Evolutionary conservation across 2,329 filamentous ascomycete species (phyloP), one percentile per base, ranked within the genome.

Genomic region (Alternaria panax): DNA sequence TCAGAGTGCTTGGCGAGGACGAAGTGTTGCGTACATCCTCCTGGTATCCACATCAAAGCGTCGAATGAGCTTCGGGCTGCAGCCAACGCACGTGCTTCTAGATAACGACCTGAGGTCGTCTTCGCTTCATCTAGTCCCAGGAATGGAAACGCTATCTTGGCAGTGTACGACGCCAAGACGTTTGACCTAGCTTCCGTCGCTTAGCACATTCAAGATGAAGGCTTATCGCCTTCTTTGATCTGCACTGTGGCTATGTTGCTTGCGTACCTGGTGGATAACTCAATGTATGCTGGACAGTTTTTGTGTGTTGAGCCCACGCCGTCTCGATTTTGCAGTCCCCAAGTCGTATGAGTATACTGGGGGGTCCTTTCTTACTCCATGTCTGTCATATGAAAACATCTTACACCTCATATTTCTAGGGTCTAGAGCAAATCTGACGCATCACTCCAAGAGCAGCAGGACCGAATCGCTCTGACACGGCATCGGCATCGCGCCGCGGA

Each of bases 11-110:
- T 75, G 73, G 73, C 73, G 59, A 63, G 65, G 61, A 63, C 66
- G 55, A 66, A 61, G 67, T 71, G 71, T 74, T 72, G 68, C 70
- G 70, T 73, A 63, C 61, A 57, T 64, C 59, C 66, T 66, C 70
- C 67, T 69, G 47, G 69, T 69, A 71, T 60, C 72, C 74, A 75
- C 73, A 59, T 60, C 57, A 54, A 54, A 69, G 67, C 63, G 64
- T 69, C 68, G 66, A 68, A 74, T 69, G 67, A 71, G 70, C 59
- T 66, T 61, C 67, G 62, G 57, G 52, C 64, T 59, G 63, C 57
- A 45, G 54, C 51, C 59, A 58, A 56, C 62, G 67, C 66, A 68
- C 60, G 62, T 68, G 59, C 71, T 60, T 46, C 47, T 62, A 62
- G 57, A 64, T 63, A 61, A 57, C 59, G 62, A 59, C 51, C 59